Conservation (phyloP, 345 rosid genomes). For the Brassica napus region Da-Ae NC_063449.1:40584001-40584500, state of each 20-base stretch:
- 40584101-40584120: too few species aligned
- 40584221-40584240: neutral
- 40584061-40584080: too few species aligned
- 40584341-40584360: neutral
- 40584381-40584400: neutral
- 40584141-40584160: too few species aligned
- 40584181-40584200: neutral
- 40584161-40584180: neutral
- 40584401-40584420: neutral
- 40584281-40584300: neutral
- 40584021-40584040: neutral
- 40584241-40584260: neutral
- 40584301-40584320: too few species aligned
- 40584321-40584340: neutral
- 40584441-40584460: neutral
- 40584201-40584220: neutral
- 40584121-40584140: too few species aligned
- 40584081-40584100: too few species aligned
- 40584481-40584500: slow-evolving; percentile 19
- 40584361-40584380: neutral
- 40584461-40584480: slow-evolving; percentile 5
- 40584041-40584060: too few species aligned
- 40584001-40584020: neutral
- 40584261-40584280: neutral
- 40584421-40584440: neutral